Evolutionary conservation across 2,329 filamentous ascomycete species (phyloP), one percentile per base, ranked within the genome.

Genomic region (Xylaria sp.): DNA sequence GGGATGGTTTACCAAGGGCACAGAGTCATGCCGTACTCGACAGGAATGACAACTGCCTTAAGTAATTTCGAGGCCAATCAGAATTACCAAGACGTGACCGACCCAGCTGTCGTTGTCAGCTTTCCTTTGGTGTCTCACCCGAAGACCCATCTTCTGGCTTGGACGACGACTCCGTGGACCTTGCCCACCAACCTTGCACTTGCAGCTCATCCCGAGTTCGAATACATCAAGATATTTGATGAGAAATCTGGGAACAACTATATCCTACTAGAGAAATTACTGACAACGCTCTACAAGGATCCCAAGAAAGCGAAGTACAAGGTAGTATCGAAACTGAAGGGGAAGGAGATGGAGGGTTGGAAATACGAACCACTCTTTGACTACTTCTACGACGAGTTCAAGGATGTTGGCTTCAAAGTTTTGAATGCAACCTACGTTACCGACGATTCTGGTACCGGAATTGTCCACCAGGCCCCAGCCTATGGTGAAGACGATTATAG

Each of bases 401-500:
- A 95, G 80, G 92, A 96, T 63, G 79, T 88, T 67, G 93, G 89
- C 3, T 97, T 97, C 85, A 88, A 86, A 73, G 91, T 97, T 4
- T 77, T 97, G 70, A 94, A 92, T 72, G 95, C 92, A 42, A 89
- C 85, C 6, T 97, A 97, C 75, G 94, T 97, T 65, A 96, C 92
- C 29, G 89, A 91, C 33, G 94, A 96, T 67, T 94, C 93, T 75
- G 95, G 95, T 89, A 93, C 93, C 38, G 95, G 95, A 76, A 91
- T 98, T 69, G 95, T 98, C 50, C 95, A 98, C 79, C 94, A 97
- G 79, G 87, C 95, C 4, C 95, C 95, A 2, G 93, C 94, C 0
- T 97, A 95, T 76, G 95, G 95, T 86, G 93, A 97, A 81, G 95
- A 97, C 71, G 95, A 98, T 90, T 97, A 97, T 83, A 90, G 90